These are phyloP conservation scores for Anisodus tanguticus DNA, from an alignment of 257 asterid species.

Conservation along the genomic window DNA sequence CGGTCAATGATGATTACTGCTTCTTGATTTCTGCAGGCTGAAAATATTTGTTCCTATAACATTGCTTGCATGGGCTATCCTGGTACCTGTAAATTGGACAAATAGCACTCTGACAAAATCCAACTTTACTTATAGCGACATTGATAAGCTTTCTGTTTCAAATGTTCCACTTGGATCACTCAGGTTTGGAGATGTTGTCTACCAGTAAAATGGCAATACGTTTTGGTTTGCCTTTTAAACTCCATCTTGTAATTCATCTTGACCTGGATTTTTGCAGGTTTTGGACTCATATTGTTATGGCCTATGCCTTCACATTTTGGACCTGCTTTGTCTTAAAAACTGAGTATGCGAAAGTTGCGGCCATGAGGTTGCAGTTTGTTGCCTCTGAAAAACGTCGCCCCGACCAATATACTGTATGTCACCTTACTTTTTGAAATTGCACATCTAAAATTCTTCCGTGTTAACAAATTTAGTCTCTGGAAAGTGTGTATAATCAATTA, in stretches of 20 bases:
- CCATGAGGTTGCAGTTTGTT: conserved; percentile 87
- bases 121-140: conserved; percentile 58
- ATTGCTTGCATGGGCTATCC: conserved; percentile 75
- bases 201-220: conserved; percentile 22
- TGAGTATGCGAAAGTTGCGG: conserved; percentile 70
- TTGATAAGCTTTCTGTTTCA: conserved; percentile 93
- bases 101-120: conserved; percentile 70
- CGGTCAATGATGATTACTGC: conserved; percentile 27
- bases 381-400: conserved; percentile 91
- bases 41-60: conserved; percentile 89
- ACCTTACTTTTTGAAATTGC: conserved; percentile 13
- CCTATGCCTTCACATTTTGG: conserved; percentile 93
- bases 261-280: conserved; percentile 57
- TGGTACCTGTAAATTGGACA: conserved; percentile 96
- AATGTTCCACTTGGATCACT: conserved; percentile 76
- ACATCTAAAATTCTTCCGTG: background rate
- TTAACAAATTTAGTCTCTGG: background rate
- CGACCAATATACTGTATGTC: conserved; percentile 87
- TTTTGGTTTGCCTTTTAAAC: background rate
- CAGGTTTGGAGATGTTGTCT: conserved; percentile 48
- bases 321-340: conserved; percentile 71
- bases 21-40: conserved; percentile 59
- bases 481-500: background rate
- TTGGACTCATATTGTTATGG: conserved; percentile 93
- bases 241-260: conserved; percentile 17